Evolutionary conservation across 306 rosid genomes (phyloP).

Genomic region (Fragaria iinumae): DNA sequence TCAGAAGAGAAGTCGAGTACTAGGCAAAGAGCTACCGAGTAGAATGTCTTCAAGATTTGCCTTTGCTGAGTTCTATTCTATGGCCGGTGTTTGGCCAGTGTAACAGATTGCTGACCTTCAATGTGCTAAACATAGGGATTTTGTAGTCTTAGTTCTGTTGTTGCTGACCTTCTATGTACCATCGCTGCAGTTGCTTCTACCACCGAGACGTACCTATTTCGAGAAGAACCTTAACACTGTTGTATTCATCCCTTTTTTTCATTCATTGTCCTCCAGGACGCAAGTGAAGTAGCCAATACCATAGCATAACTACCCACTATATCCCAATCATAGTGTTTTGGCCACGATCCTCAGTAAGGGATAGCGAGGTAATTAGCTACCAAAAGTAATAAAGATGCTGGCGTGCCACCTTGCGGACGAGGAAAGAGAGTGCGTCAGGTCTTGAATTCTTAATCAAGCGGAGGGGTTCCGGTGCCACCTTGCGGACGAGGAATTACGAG

Average conservation of each 20-base stretch:
- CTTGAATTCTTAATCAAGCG: no score
- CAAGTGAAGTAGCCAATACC: constrained; percentile 37
- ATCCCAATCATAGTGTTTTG: constrained; percentile 21
- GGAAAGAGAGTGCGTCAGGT: no score
- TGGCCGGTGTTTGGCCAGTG: constrained; percentile 22
- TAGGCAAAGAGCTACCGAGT: constrained; percentile 30
- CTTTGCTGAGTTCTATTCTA: constrained; percentile 24
- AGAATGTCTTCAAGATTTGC: constrained; percentile 21
- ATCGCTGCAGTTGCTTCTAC: constrained; percentile 23
- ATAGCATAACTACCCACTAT: constrained; percentile 26
- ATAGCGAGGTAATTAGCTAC: no score
- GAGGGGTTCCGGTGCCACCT: no score
- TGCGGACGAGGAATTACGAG: no score
- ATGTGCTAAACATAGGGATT: constrained; percentile 24
- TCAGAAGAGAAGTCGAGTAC: constrained; percentile 53
- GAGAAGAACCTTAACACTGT: constrained; percentile 26
- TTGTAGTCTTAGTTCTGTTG: constrained; percentile 21
- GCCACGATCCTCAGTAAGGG: no score
- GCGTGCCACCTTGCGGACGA: no score
- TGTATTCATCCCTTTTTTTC: constrained; percentile 40
- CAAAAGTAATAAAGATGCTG: no score
- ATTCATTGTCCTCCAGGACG: constrained; percentile 48
- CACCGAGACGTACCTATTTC: constrained; percentile 12
- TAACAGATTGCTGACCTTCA: constrained; percentile 32
- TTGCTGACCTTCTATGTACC: constrained; percentile 6